Evolutionary conservation across 192 early-diverging fungal species (phyloP).

Genomic region (Coemansia sp.): DNA sequence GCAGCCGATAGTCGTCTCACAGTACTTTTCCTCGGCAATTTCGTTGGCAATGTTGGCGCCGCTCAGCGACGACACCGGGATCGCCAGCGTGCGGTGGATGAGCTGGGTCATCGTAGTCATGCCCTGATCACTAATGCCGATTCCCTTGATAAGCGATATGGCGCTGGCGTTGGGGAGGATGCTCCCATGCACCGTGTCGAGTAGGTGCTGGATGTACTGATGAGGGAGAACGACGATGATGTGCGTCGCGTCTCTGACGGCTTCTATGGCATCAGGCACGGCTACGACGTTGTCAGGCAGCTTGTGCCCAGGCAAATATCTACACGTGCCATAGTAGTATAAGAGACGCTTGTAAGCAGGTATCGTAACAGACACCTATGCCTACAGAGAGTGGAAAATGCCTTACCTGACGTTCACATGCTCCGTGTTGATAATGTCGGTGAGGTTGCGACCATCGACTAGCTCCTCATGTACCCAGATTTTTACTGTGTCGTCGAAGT

Average conservation of each 20-base stretch:
- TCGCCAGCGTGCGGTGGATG: constrained; percentile 76
- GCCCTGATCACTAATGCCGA: constrained; percentile 75
- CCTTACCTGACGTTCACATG: constrained; percentile 87
- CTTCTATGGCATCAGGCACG: constrained; percentile 75
- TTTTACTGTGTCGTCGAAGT: constrained; percentile 78
- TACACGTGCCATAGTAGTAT: constrained; percentile 8
- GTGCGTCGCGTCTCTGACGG: constrained; percentile 82
- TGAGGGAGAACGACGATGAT: constrained; percentile 95
- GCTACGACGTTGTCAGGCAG: constrained; percentile 88
- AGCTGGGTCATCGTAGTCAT: constrained; percentile 79
- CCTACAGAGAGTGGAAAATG: constrained; percentile 7
- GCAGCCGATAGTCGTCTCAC: constrained; percentile 94
- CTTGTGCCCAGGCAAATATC: constrained; percentile 79
- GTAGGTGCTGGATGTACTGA: constrained; percentile 89
- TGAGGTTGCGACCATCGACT: constrained; percentile 79
- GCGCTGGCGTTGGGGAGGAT: constrained; percentile 72
- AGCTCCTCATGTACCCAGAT: constrained; percentile 98
- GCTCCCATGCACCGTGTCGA: constrained; percentile 60
- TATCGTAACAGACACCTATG: background rate
- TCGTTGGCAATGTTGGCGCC: constrained; percentile 98
- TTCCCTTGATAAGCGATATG: constrained; percentile 94
- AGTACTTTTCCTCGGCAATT: constrained; percentile 92
- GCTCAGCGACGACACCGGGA: constrained; percentile 81
- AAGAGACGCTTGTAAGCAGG: background rate
- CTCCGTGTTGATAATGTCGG: constrained; percentile 90